Base-by-base conservation (phyloP, 2,329 filamentous ascomycete species). In the Monilinia vaccinii-corymbosi region DNA sequence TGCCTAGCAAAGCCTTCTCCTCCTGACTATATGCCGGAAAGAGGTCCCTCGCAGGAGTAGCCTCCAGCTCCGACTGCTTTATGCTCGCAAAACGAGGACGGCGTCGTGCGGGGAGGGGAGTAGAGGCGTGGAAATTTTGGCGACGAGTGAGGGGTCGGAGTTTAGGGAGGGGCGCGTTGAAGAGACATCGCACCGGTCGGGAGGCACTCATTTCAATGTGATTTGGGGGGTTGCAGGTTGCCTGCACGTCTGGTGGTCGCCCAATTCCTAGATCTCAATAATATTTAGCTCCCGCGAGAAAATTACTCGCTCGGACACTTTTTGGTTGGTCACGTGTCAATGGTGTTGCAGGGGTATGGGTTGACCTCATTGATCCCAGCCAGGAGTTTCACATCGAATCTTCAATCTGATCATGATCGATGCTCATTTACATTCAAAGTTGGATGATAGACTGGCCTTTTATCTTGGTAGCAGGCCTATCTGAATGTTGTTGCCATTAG, bases 11-110 rank as follows among this genome's bases (percentile, higher is more conserved):
- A 62, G 79, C 78, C 69, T 83, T 81, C 71, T 94, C 86, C 64
- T 85, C 79, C 45, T 79, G 75, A 16, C 83, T 84, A 76, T 91
- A 94, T 16, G 81, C 77, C 64, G 84, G 79, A 69, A 85, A 85
- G 47, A 75, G 71, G 46, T 80, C 70, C 63, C 76, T 70, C 16
- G 67, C 63, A 64, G 68, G 60, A 68, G 71, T 57, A 69, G 57
- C 10, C n/a, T 63, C 63, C 60, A 69, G 65, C 16, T 73, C 68
- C 4, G 71, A 64, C 34, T 69, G 71, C 64, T 75, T 74, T 55
- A 74, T 67, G 64, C 71, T 75, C 42, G 72, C 67, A 61, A 74
- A 70, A 60, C 73, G 74, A 21, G 76, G 71, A 67, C 73, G 74
- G 60, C 69, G 70, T 68, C 74, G 69, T 55, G 68, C 64, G 50